Percentiles rank a stretch among this genome's conserved stretches.
Conservation (phyloP, 805 yeast species). For the Wickerhamomyces strasburgensis region DNA sequence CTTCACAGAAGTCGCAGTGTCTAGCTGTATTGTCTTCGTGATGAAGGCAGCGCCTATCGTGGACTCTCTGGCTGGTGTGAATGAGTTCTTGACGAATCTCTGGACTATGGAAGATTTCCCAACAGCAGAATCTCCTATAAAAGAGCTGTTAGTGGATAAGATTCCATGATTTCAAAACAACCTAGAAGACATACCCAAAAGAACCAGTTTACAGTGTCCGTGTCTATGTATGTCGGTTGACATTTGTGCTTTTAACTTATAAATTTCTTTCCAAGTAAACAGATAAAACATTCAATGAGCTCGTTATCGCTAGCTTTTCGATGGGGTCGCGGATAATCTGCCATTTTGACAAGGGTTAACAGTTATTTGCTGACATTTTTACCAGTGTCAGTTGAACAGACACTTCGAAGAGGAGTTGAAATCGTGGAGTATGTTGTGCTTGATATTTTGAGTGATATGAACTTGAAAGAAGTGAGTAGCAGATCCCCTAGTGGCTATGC, state of each 20-base stretch:
- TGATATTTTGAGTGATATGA: too few relatives aligned
- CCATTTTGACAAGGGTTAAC: conserved; percentile 5
- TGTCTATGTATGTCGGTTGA: conserved; percentile 1
- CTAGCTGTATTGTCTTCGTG: conserved; percentile 64
- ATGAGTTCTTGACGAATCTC: conserved; percentile 67
- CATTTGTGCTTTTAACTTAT: not conserved
- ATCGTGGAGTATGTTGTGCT: too few relatives aligned
- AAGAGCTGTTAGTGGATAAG: not conserved
- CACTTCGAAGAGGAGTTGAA: too few relatives aligned
- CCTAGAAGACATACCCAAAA: conserved; percentile 36
- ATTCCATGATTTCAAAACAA: not conserved
- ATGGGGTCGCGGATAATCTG: not conserved
- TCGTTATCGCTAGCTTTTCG: not conserved
- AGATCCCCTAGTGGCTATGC: too few relatives aligned
- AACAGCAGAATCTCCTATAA: conserved; percentile 70
- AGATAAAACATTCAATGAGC: not conserved
- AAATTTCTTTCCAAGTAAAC: not conserved
- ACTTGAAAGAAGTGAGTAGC: not conserved
- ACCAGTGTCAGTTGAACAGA: too few relatives aligned
- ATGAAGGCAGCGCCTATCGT: conserved; percentile 99
- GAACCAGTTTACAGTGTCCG: conserved; percentile 62
- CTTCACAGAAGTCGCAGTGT: conserved; percentile 36
- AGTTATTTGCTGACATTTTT: too few relatives aligned
- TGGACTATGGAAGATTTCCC: conserved; percentile 83
- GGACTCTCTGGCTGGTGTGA: conserved; percentile 77